A percentile compares a stretch with the other conserved stretches of the same genome.
These are phyloP conservation scores for Aspergillus novoparasiticus DNA, from an alignment of 2,329 filamentous ascomycete genomes.

Conservation along the genomic window DNA sequence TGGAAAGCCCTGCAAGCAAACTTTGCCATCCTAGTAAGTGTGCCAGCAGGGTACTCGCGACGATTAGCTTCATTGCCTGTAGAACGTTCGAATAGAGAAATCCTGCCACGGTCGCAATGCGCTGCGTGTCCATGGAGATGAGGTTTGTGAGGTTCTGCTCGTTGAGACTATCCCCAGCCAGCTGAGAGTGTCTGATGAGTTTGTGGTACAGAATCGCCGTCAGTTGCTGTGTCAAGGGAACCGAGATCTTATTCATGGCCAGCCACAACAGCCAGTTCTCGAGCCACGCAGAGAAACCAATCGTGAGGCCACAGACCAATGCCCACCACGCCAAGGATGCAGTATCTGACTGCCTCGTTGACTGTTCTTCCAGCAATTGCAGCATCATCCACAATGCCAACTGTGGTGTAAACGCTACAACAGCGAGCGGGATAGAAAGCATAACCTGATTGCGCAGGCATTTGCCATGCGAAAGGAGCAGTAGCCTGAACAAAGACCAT, in stretches of 20 bases:
- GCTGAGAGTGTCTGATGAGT: neutral
- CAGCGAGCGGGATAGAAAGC: neutral
- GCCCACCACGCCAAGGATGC: neutral
- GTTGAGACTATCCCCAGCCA: neutral
- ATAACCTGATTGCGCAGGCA: neutral
- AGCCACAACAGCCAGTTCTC: conserved; percentile 10
- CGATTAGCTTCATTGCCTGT: conserved; percentile 63
- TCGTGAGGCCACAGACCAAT: neutral
- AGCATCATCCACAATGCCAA: conserved; percentile 4
- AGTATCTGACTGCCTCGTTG: neutral
- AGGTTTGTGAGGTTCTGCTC: conserved; percentile 58
- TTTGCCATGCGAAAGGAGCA: neutral
- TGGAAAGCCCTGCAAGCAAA: conserved; percentile 65
- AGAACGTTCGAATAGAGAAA: conserved; percentile 68
- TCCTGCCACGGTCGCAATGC: conserved; percentile 68
- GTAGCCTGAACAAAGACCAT: neutral
- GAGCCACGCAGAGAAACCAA: conserved; percentile 6
- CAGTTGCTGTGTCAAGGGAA: conserved; percentile 6
- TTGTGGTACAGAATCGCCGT: neutral
- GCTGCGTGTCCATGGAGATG: conserved; percentile 73
- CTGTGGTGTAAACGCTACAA: conserved; percentile 2
- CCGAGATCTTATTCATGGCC: conserved; percentile 4
- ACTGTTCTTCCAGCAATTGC: neutral
- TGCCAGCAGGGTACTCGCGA: conserved; percentile 69
- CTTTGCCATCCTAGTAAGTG: conserved; percentile 72